phyloP scores from a whole-genome alignment of 495 filamentous ascomycete species.

The Aspergillus incahuasiensis region DNA sequence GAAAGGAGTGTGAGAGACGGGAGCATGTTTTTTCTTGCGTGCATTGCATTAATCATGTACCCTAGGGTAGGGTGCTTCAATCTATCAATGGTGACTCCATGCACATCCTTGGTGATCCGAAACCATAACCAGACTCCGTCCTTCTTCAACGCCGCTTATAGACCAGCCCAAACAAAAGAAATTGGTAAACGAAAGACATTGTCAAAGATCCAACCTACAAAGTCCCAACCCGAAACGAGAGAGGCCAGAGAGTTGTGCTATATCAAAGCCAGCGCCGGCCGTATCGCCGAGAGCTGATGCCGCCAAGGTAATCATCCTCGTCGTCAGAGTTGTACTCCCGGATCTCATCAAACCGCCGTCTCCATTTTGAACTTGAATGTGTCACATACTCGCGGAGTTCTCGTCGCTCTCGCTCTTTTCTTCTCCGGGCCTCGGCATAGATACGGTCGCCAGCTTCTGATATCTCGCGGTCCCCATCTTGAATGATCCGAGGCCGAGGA shows the following conservation, averaged over 20 bases:
- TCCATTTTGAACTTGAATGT: slow-evolving; percentile 6
- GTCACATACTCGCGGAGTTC: slow-evolving; percentile 6
- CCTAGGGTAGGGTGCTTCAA: no score
- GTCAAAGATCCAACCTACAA: no score
- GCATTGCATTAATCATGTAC: no score
- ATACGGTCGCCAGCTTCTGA: slow-evolving; percentile 17
- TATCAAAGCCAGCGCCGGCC: slow-evolving; percentile 10
- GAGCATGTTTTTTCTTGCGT: no score
- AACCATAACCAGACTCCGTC: not conserved
- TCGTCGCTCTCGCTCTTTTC: slow-evolving; percentile 7
- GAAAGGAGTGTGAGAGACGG: no score
- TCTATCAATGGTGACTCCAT: not conserved
- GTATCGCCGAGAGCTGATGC: not conserved
- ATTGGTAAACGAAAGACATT: not conserved
- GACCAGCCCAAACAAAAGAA: slow-evolving; percentile 6
- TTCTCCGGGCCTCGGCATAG: slow-evolving; percentile 11
- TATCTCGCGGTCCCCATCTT: slow-evolving; percentile 19
- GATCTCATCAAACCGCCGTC: slow-evolving; percentile 1
- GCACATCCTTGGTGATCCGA: not conserved
- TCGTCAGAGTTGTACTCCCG: slow-evolving; percentile 1
- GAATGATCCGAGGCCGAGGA: slow-evolving; percentile 18
- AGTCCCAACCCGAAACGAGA: no score
- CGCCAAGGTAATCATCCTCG: slow-evolving; percentile 5
- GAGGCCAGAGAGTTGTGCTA: no score
- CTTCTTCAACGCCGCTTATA: not conserved